A percentile compares a stretch with the other conserved stretches of the same genome.
Evolutionary conservation across 2,329 filamentous ascomycete species (phyloP).

Genomic region (Meredithiella fracta): DNA sequence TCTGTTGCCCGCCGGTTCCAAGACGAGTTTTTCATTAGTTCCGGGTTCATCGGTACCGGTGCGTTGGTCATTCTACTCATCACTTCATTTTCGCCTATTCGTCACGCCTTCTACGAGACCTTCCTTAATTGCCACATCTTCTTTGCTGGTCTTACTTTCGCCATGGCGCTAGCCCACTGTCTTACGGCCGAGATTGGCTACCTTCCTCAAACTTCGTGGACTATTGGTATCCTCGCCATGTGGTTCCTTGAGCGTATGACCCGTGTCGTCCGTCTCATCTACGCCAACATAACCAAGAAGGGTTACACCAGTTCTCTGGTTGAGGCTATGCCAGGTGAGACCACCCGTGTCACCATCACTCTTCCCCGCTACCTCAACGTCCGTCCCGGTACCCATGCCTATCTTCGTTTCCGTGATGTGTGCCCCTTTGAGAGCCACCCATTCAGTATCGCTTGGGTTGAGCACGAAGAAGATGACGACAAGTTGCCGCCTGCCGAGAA

Average conservation of each 20-base stretch:
- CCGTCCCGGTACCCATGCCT: constrained; percentile 56
- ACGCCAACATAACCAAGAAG: constrained; percentile 44
- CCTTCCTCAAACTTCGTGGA: constrained; percentile 56
- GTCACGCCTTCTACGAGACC: constrained; percentile 93
- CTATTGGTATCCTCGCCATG: constrained; percentile 56
- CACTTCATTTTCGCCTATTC: constrained; percentile 58
- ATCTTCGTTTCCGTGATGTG: constrained; percentile 52
- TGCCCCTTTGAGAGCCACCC: constrained; percentile 59
- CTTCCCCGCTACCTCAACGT: constrained; percentile 51
- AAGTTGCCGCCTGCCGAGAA: constrained; percentile 27
- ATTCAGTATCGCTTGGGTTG: constrained; percentile 63
- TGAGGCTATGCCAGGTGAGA: constrained; percentile 53
- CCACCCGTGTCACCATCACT: constrained; percentile 51
- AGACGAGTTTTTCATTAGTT: constrained; percentile 46
- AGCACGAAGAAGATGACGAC: constrained; percentile 31
- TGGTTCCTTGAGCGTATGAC: constrained; percentile 58
- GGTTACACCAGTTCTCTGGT: constrained; percentile 49
- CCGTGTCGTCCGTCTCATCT: constrained; percentile 46
- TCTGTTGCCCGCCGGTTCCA: constrained; percentile 38
- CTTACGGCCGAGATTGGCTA: constrained; percentile 48
- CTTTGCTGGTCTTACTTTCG: constrained; percentile 50
- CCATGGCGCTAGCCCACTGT: constrained; percentile 66
- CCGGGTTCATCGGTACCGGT: constrained; percentile 43
- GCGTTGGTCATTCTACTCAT: constrained; percentile 51
- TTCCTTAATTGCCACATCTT: constrained; percentile 79